These are phyloP conservation scores for Protomyces gravidus DNA, from an alignment of 1,139 yeast species.

Conservation along the genomic window DNA sequence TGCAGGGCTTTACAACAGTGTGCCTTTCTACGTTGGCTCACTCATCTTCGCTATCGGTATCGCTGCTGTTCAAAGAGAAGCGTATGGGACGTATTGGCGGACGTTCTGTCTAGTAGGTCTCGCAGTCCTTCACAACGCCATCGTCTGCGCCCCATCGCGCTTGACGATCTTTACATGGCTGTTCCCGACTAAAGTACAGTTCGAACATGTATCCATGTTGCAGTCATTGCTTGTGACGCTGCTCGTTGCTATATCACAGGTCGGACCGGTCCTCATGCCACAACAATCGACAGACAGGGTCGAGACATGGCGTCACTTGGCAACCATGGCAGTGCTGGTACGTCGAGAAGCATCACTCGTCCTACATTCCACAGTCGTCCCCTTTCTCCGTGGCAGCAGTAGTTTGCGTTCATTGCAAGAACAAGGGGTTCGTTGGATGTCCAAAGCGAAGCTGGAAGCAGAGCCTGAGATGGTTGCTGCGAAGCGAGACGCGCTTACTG, in stretches of 20 bases:
- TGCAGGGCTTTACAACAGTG: conserved; percentile 31
- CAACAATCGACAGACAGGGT: background rate
- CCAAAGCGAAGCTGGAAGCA: conserved; percentile 10
- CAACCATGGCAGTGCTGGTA: background rate
- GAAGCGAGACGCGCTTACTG: background rate
- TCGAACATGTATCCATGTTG: conserved; percentile 29
- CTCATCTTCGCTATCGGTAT: conserved; percentile 34
- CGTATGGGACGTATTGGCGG: conserved; percentile 37
- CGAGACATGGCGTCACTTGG: background rate
- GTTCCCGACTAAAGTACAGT: conserved; percentile 25
- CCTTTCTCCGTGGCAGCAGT: conserved; percentile 4
- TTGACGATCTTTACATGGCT: conserved; percentile 17
- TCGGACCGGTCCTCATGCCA: conserved; percentile 31
- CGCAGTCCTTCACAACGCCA: conserved; percentile 34
- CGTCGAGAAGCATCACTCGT: conserved; percentile 9
- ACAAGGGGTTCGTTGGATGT: conserved; percentile 22
- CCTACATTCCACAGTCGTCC: conserved; percentile 12
- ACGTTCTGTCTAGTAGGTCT: conserved; percentile 34
- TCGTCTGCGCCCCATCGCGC: conserved; percentile 35
- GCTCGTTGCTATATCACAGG: conserved; percentile 31
- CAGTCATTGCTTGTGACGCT: conserved; percentile 29
- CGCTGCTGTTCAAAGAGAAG: conserved; percentile 35
- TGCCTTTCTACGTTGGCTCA: conserved; percentile 35
- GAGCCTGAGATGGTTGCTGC: conserved; percentile 20
- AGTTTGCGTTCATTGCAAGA: conserved; percentile 3